Evolutionary conservation across 179 eudicot genomes (phyloP).

Genomic region (Corrigiola litoralis): DNA sequence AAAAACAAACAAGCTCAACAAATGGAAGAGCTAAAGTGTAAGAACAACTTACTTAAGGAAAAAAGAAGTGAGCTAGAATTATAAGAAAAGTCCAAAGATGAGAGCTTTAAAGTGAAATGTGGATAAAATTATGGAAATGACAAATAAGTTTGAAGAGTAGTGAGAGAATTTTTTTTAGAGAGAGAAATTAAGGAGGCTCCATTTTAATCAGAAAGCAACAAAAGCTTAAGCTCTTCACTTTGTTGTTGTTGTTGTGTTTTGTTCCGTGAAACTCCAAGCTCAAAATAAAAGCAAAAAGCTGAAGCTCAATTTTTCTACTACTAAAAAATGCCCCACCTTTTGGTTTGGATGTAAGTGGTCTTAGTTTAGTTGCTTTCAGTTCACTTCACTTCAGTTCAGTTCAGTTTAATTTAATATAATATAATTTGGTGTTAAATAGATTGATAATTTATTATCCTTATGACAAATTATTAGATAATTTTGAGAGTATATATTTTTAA

Average conservation of each 20-base stretch:
- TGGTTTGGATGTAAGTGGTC: no score
- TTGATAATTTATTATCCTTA: no score
- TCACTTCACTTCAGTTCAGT: no score
- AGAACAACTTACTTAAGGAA: slow-evolving; percentile 3
- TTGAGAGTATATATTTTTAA: neutral
- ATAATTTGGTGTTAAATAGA: no score
- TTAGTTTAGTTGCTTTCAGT: no score
- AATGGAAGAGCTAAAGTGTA: neutral
- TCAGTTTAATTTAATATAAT: no score
- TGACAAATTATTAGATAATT: neutral
- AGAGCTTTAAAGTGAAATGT: slow-evolving; percentile 1
- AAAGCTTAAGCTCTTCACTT: slow-evolving; percentile 26
- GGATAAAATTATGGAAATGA: neutral
- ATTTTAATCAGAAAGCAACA: slow-evolving; percentile 57
- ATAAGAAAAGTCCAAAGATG: neutral
- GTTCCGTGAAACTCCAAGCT: slow-evolving; percentile 30
- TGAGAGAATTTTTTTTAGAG: slow-evolving; percentile 9
- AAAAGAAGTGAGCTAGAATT: no score
- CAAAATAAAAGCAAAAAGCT: slow-evolving; percentile 2
- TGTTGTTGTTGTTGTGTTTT: neutral
- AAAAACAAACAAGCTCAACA: neutral
- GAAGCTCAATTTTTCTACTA: no score
- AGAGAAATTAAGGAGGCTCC: slow-evolving; percentile 61
- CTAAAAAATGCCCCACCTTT: no score
- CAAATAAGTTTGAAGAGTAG: neutral